Evolutionary conservation across 2,329 filamentous ascomycete species (phyloP).

Genomic region (Aspergillus quadrilineatus): DNA sequence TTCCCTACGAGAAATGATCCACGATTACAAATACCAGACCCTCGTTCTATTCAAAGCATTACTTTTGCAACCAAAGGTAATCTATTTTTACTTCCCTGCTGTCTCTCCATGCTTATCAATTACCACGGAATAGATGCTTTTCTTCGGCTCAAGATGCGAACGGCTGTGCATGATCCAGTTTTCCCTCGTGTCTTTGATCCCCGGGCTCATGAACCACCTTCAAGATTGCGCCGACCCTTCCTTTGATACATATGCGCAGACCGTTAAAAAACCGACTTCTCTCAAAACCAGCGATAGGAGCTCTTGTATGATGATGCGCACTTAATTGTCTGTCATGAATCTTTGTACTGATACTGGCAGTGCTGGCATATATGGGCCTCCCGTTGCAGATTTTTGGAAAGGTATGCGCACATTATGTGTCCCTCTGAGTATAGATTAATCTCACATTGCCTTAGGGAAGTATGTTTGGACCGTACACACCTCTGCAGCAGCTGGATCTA

Average conservation of each 20-base stretch:
- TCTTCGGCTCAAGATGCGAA: slow-evolving; percentile 96
- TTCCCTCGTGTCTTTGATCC: slow-evolving; percentile 90
- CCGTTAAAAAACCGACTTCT: slow-evolving; percentile 73
- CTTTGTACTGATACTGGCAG: slow-evolving; percentile 37
- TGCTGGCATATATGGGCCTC: slow-evolving; percentile 90
- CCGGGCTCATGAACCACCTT: slow-evolving; percentile 84
- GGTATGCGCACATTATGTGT: slow-evolving; percentile 44
- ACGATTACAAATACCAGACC: slow-evolving; percentile 93
- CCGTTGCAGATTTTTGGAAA: slow-evolving; percentile 94
- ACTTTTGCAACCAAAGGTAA: slow-evolving; percentile 88
- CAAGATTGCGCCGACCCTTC: slow-evolving; percentile 95
- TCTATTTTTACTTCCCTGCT: not conserved
- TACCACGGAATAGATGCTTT: slow-evolving; percentile 71
- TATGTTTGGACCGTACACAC: slow-evolving; percentile 94
- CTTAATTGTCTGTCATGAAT: not conserved
- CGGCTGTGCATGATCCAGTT: slow-evolving; percentile 98
- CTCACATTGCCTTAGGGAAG: slow-evolving; percentile 65
- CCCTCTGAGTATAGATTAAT: slow-evolving; percentile 44
- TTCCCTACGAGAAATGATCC: slow-evolving; percentile 84
- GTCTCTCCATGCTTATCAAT: slow-evolving; percentile 10
- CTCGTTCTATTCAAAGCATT: slow-evolving; percentile 91
- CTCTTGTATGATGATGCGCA: slow-evolving; percentile 56
- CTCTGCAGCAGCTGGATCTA: slow-evolving; percentile 90
- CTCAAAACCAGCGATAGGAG: slow-evolving; percentile 87
- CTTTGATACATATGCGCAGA: slow-evolving; percentile 77